Evolutionary conservation across 1,284 basidiomycete genomes (phyloP).

Genomic region (Schizophyllum commune): DNA sequence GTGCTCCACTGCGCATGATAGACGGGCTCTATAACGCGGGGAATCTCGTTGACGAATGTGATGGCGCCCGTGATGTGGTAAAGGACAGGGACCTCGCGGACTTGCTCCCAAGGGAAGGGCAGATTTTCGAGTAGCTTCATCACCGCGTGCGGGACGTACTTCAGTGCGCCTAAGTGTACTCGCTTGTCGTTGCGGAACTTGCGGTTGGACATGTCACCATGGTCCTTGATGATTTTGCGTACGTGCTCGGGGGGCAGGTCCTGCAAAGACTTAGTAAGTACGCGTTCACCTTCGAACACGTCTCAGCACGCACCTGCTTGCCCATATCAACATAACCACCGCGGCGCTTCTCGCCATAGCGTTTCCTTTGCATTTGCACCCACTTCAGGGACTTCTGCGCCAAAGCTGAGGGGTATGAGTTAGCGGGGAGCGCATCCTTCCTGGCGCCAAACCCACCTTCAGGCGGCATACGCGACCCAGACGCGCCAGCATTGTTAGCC

Average conservation of each 20-base stretch:
- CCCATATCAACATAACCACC: slow-evolving; percentile 90
- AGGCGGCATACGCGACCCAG: slow-evolving; percentile 58
- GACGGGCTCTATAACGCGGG: slow-evolving; percentile 92
- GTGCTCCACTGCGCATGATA: slow-evolving; percentile 99
- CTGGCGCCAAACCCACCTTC: slow-evolving; percentile 35
- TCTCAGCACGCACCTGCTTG: slow-evolving; percentile 62
- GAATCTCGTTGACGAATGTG: slow-evolving; percentile 98
- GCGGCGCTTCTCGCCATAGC: slow-evolving; percentile 85
- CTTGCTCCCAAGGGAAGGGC: slow-evolving; percentile 99
- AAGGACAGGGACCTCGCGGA: slow-evolving; percentile 92
- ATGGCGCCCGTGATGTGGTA: slow-evolving; percentile 99
- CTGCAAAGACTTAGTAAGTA: slow-evolving; percentile 29
- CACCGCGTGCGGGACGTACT: slow-evolving; percentile 98
- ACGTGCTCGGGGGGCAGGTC: slow-evolving; percentile 91
- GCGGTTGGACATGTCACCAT: slow-evolving; percentile 94
- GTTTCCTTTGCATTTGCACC: slow-evolving; percentile 87
- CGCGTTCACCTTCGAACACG: slow-evolving; percentile 4
- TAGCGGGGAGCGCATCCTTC: not conserved
- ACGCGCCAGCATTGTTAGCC: slow-evolving; percentile 36
- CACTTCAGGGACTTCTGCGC: slow-evolving; percentile 89
- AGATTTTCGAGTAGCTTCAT: slow-evolving; percentile 99
- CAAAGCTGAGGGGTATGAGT: slow-evolving; percentile 22
- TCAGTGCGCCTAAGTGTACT: slow-evolving; percentile 95
- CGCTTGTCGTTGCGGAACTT: slow-evolving; percentile 99
- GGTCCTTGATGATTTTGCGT: slow-evolving; percentile 96